These are phyloP conservation scores for Forsythia suspensa DNA, from an alignment of 257 asterid genomes.

Conservation along the genomic window DNA sequence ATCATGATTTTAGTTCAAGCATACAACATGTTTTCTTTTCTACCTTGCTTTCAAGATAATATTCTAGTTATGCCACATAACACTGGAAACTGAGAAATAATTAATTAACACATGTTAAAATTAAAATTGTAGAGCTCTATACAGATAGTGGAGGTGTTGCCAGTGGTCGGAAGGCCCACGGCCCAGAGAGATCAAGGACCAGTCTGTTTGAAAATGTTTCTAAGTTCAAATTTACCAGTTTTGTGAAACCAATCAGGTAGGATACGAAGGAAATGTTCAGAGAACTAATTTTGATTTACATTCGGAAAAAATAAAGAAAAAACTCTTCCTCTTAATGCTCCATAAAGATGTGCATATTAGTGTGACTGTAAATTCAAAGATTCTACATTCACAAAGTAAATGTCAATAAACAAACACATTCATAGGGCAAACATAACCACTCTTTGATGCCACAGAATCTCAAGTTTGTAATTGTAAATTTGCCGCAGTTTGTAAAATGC, in stretches of 20 bases:
- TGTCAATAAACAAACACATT: background rate
- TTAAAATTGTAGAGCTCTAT: background rate
- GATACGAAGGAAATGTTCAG: background rate
- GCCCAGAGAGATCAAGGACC: background rate
- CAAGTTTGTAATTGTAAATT: background rate
- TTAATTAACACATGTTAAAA: background rate
- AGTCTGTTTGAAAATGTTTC: background rate
- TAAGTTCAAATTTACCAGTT: background rate
- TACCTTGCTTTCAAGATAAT: background rate
- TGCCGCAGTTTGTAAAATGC: background rate
- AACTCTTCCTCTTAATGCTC: too few species aligned
- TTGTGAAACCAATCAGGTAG: background rate
- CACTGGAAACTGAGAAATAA: background rate
- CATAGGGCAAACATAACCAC: background rate
- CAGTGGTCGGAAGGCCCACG: background rate
- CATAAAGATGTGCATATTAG: too few species aligned
- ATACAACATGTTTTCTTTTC: background rate
- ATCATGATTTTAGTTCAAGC: background rate
- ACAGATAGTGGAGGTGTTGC: background rate
- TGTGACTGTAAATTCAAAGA: background rate
- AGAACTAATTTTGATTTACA: too few species aligned
- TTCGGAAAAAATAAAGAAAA: too few species aligned
- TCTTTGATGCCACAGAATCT: background rate
- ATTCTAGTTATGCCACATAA: background rate
- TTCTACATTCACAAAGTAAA: background rate